These are phyloP conservation scores for Trichomonas gallinae DNA, from an alignment of 208 protist genomes.

Conservation along the genomic window DNA sequence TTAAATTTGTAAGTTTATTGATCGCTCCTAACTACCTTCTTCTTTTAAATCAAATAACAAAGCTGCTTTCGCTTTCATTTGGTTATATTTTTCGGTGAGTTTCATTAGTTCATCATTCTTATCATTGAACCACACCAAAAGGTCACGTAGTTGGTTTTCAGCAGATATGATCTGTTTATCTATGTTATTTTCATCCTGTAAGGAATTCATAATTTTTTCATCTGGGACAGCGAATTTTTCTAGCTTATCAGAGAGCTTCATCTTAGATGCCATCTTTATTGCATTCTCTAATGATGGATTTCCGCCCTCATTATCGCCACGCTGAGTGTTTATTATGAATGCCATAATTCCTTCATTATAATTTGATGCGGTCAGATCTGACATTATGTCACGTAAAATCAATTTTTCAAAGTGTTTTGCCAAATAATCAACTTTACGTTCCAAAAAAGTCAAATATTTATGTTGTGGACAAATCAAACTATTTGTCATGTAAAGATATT, in stretches of 20 bases:
- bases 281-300: background rate
- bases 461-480: too few species aligned
- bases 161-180: background rate
- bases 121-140: background rate
- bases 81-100: background rate
- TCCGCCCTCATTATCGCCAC: too few species aligned
- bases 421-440: too few species aligned
- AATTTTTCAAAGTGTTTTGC: too few species aligned
- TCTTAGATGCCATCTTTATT: background rate
- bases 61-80: background rate
- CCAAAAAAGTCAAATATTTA: too few species aligned
- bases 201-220: background rate
- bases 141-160: background rate
- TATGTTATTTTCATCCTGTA: background rate
- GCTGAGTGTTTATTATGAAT: too few species aligned
- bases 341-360: too few species aligned
- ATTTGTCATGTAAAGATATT: too few species aligned
- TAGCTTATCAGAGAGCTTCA: background rate
- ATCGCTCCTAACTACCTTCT: too few species aligned
- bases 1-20: too few species aligned
- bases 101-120: background rate
- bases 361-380: too few species aligned
- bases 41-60: background rate
- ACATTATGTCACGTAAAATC: too few species aligned
- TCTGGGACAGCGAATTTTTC: background rate